Percentiles rank a stretch among this genome's conserved stretches.
Conservation (phyloP, 345 rosid species). For the Bretschneidera sinensis region DNA sequence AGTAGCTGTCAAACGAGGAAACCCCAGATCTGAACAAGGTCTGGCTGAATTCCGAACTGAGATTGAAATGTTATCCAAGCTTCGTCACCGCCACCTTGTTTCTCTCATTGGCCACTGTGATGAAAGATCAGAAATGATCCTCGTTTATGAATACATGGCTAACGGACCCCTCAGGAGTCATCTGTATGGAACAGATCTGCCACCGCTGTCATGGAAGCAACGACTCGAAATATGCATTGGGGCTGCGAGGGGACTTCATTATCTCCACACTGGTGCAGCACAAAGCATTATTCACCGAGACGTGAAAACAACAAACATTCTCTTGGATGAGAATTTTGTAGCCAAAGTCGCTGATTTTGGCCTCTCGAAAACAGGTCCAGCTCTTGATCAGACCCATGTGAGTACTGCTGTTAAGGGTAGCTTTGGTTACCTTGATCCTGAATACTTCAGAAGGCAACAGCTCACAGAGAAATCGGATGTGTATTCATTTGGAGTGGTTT, state of each 20-base stretch:
- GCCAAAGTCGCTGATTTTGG: slow-evolving; percentile 99
- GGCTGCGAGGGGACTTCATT: slow-evolving; percentile 93
- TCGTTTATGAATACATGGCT: slow-evolving; percentile 96
- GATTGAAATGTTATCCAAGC: slow-evolving; percentile 95
- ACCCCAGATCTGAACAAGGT: slow-evolving; percentile 99
- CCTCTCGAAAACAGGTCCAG: slow-evolving; percentile 90
- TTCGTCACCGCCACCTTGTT: slow-evolving; percentile 94
- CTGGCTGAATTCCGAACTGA: slow-evolving; percentile 97
- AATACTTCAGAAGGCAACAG: slow-evolving; percentile 96
- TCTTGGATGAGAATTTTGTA: slow-evolving; percentile 83
- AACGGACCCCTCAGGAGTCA: slow-evolving; percentile 97
- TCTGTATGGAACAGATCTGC: slow-evolving; percentile 84
- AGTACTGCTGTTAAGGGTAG: slow-evolving; percentile 99
- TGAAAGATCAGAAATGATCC: slow-evolving; percentile 92
- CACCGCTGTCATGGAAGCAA: slow-evolving; percentile 90
- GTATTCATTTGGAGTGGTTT: slow-evolving; percentile 94
- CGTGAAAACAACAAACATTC: slow-evolving; percentile 95
- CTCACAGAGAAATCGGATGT: slow-evolving; percentile 96
- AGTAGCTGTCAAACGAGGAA: slow-evolving; percentile 96
- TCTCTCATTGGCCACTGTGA: slow-evolving; percentile 98
- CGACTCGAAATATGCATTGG: slow-evolving; percentile 97
- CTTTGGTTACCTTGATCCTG: slow-evolving; percentile 97
- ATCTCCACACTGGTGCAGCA: slow-evolving; percentile 97
- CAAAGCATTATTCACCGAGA: slow-evolving; percentile 98
- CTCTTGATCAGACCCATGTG: slow-evolving; percentile 92